These are phyloP conservation scores for Globisporangium acanthophoron DNA, from an alignment of 352 stramenopile genomes.

Conservation along the genomic window DNA sequence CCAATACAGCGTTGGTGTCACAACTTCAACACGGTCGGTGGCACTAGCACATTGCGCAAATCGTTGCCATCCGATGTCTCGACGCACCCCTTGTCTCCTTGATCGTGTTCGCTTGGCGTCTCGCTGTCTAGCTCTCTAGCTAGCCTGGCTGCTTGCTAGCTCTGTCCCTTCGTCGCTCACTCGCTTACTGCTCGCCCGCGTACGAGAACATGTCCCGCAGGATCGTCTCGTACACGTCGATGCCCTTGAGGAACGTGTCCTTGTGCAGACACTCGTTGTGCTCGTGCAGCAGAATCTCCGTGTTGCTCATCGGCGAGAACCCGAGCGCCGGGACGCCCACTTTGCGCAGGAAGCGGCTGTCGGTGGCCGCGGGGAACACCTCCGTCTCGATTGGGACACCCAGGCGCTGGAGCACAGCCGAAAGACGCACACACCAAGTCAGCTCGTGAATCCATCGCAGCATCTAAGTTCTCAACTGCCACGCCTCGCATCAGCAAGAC, in stretches of 20 bases:
- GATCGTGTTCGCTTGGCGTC: too few species aligned
- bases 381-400: conserved; percentile 64
- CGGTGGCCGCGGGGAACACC: conserved; percentile 92
- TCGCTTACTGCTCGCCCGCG: background rate
- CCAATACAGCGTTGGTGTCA: too few species aligned
- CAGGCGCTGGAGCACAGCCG: conserved; percentile 21
- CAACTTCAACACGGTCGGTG: too few species aligned
- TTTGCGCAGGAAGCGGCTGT: conserved; percentile 88
- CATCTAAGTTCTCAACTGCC: too few species aligned
- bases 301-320: conserved; percentile 93
- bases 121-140: too few species aligned
- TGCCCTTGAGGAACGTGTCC: conserved; percentile 88
- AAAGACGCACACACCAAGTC: background rate
- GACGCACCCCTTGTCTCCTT: too few species aligned
- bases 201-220: conserved; percentile 31
- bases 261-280: conserved; percentile 94
- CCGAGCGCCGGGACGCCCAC: conserved; percentile 90
- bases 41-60: too few species aligned
- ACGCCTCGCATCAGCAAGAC: background rate
- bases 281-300: conserved; percentile 92
- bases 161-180: background rate
- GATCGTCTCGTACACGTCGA: conserved; percentile 71
- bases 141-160: too few species aligned
- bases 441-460: background rate
- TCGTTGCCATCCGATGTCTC: too few species aligned